Evolutionary conservation across 805 yeast species (phyloP), one percentile per base, ranked within the genome.

Genomic region (Yarrowia sp.): DNA sequence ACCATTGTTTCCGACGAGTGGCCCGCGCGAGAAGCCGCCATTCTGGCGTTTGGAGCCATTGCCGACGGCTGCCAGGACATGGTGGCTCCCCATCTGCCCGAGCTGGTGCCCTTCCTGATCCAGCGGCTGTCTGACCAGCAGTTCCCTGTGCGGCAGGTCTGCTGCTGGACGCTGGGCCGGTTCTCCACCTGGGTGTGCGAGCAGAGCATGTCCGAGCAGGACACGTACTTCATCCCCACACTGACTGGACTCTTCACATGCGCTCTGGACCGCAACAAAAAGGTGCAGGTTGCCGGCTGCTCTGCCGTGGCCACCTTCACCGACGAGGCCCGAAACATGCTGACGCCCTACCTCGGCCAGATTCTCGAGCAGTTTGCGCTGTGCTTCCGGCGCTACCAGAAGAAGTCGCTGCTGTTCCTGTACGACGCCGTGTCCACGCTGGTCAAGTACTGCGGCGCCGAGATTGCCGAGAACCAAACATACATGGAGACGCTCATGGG

Each of bases 281-380:
- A 87, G 63, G 99, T 93, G n/a, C 99, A 94, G 75, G 93, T 91
- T 69, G 87, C 96, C 62, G 97, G 96, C 1, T 90, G 96, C 67
- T 83, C 91, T 35, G 88, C 97, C 10, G 80, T 93, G 44, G 87
- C 96, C 0, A 85, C 85, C 62, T 88, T 92, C 65, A 84, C 92
- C 39, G 97, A 92, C 69, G 82, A 80, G 63, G 81, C 94, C 21
- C 90, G 88, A 61, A 80, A 78, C 42, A 78, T 92, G 53, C 79
- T 92, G 42, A 80, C 79, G 24, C 85, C 86, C 19, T 83, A 87
- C 65, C 75, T 85, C 53, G 88, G 80, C 49, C 87, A 86, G 8
- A 77, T 94, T 63, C 76, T 93, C 65, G 79, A 79, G 44, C 91
- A 84, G 68, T 85, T 93, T 73, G 81, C 84, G 62, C 72, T 79